Evolutionary conservation across 257 asterid species (phyloP).

Genomic region (Phtheirospermum japonicum): DNA sequence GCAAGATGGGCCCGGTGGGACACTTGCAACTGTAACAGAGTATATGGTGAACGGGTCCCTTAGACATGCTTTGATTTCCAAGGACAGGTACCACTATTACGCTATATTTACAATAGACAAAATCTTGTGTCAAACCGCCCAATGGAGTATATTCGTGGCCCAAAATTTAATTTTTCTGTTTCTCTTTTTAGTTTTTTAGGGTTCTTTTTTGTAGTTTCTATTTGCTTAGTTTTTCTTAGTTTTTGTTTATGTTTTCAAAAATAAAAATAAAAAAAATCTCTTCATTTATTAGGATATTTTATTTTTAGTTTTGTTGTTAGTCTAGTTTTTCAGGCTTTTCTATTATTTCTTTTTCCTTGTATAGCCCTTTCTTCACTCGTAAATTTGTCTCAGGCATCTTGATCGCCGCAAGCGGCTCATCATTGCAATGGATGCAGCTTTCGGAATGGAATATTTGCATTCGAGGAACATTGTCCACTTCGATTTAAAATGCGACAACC

Average conservation of each 20-base stretch:
- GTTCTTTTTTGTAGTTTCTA: too few relatives aligned
- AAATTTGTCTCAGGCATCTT: conserved; percentile 59
- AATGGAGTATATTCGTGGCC: too few relatives aligned
- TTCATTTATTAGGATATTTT: too few relatives aligned
- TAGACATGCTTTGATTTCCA: conserved; percentile 71
- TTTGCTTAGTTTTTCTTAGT: too few relatives aligned
- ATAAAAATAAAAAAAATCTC: too few relatives aligned
- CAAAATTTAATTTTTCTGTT: too few relatives aligned
- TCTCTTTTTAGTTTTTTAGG: too few relatives aligned
- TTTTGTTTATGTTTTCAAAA: too few relatives aligned
- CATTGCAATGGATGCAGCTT: conserved; percentile 97
- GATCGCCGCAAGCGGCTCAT: conserved; percentile 91
- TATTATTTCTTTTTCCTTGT: conserved; percentile 2
- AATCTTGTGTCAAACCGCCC: too few relatives aligned
- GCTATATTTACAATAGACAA: neutral
- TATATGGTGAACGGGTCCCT: conserved; percentile 95
- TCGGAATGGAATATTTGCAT: conserved; percentile 95
- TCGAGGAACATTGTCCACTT: conserved; percentile 94
- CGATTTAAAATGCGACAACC: conserved; percentile 90
- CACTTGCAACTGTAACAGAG: conserved; percentile 91
- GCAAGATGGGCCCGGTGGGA: conserved; percentile 95
- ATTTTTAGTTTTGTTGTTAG: too few relatives aligned
- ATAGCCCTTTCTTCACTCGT: conserved; percentile 18
- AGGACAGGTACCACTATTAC: conserved; percentile 58
- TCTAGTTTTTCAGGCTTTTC: too few relatives aligned